Conservation (phyloP, 2,329 filamentous ascomycete genomes). For the Arachnomyces sp. region DNA sequence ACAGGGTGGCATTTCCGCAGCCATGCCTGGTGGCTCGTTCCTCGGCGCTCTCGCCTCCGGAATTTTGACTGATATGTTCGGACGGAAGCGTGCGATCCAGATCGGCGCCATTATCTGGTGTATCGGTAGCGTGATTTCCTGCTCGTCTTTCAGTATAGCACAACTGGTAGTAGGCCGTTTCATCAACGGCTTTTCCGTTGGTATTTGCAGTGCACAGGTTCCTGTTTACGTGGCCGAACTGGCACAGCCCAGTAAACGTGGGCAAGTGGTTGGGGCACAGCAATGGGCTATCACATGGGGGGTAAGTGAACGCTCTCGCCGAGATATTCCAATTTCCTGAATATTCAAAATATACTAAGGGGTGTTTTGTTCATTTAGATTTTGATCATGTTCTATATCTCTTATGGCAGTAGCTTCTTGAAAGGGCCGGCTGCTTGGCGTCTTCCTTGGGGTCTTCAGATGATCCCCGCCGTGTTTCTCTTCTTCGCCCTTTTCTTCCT, state of each 20-base stretch:
- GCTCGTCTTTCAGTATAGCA: constrained; percentile 55
- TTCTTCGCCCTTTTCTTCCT: constrained; percentile 29
- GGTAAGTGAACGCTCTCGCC: no score
- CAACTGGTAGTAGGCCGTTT: constrained; percentile 67
- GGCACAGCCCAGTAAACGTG: constrained; percentile 48
- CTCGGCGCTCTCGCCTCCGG: constrained; percentile 51
- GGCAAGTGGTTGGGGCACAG: constrained; percentile 61
- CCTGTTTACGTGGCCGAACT: constrained; percentile 65
- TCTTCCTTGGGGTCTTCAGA: constrained; percentile 58
- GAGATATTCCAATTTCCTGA: no score
- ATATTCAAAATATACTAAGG: no score
- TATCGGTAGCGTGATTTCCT: constrained; percentile 54
- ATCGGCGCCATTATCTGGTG: constrained; percentile 46
- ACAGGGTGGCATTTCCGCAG: constrained; percentile 64
- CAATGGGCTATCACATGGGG: constrained; percentile 65
- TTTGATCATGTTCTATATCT: constrained; percentile 62
- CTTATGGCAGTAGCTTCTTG: constrained; percentile 55
- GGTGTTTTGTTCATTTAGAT: no score
- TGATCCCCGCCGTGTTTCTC: constrained; percentile 42
- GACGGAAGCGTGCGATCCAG: constrained; percentile 48
- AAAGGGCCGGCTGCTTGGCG: constrained; percentile 49
- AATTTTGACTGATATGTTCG: constrained; percentile 49
- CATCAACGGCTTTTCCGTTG: constrained; percentile 65
- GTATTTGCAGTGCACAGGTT: constrained; percentile 65
- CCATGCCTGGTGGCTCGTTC: constrained; percentile 69